Evolutionary conservation across 768 basidiomycete genomes (phyloP).

Genomic region (Boletus reticuloceps): DNA sequence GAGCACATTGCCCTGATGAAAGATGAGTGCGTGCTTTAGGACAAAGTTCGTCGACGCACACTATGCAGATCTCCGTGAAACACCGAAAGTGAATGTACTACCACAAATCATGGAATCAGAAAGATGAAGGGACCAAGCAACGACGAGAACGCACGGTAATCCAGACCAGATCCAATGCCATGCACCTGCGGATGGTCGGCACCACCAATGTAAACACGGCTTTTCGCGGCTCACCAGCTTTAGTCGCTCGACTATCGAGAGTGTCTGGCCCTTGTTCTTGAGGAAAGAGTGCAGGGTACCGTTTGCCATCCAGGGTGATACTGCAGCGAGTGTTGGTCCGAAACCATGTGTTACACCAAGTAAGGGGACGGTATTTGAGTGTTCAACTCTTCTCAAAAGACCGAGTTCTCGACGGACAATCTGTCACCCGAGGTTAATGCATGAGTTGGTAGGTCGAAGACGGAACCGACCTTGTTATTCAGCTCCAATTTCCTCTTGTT

Average conservation of each 20-base stretch:
- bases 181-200: not conserved
- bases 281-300: conserved; percentile 1
- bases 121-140: too few species aligned
- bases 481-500: not conserved
- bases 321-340: not conserved
- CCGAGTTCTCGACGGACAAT: not conserved
- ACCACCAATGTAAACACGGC: not conserved
- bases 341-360: not conserved
- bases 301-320: not conserved
- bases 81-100: not conserved
- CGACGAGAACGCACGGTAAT: not conserved
- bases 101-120: not conserved
- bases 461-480: not conserved
- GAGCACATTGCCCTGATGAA: not conserved
- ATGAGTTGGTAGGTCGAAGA: not conserved
- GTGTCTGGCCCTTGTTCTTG: not conserved
- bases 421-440: not conserved
- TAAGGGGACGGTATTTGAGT: not conserved
- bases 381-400: not conserved
- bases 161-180: not conserved
- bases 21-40: not conserved
- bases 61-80: not conserved
- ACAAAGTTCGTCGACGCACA: not conserved
- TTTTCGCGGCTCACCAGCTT: not conserved
- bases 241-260: not conserved